Evolutionary conservation across 2,329 filamentous ascomycete genomes (phyloP), one percentile per base, ranked within the genome.

Genomic region (Didymella lethalis): DNA sequence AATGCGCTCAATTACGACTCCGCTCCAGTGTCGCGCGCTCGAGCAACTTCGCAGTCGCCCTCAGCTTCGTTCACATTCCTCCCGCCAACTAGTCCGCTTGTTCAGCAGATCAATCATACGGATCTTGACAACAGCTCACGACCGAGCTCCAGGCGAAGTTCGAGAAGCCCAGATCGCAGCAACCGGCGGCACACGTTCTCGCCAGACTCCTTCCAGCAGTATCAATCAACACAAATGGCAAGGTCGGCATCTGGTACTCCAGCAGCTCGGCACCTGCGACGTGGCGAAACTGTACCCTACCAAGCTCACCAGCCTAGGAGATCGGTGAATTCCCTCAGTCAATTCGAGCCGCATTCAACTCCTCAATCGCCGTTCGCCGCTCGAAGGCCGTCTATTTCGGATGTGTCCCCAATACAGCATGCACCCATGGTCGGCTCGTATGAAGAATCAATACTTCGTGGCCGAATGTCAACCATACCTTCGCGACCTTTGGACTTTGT

Each of bases 391-490:
- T 97, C 93, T 0, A 81, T 91, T 45, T 88, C 89, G 0, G 93
- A 97, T 45, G 80, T 83, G 2, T 92, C 92, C 2, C 89, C 92
- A 4, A 81, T 95, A 28, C 91, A 94, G 56, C 92, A 96, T 77
- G 93, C 94, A 8, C 93, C 93, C 3, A 96, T 99, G 90, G 94
- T 98, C 2, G 95, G 95, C 2, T 97, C 94, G 1, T 99, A 97
- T 68, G 95, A 99, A 77, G 95, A 99, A 78, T 97, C 93, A 28
- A 97, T 99, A 60, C 81, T 99, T 2, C 88, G 92, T 46, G 95
- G 95, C 38, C 88, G 95, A 62, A 99, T 99, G 95, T 98, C 95
- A 28, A 97, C 93, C 1, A 95, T 89, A 2, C 94, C 95, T 0
- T 98, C 94, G 0, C 93, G 91, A 65, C 94, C 95, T 6, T 81